Evolutionary conservation across 2,329 filamentous ascomycete species (phyloP).

Genomic region (Xylariaceae sp.): DNA sequence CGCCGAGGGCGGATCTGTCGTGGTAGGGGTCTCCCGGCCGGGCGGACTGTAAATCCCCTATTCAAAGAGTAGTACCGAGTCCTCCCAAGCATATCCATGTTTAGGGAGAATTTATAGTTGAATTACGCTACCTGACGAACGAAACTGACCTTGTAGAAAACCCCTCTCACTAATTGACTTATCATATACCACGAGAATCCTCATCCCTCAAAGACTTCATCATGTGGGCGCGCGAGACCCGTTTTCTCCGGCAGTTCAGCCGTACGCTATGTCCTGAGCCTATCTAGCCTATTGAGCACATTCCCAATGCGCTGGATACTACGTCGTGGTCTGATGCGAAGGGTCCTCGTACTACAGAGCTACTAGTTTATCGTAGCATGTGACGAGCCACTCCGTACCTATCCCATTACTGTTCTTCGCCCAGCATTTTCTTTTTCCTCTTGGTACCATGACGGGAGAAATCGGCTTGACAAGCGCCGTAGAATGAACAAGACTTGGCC

Average conservation of each 20-base stretch:
- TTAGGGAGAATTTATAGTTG: not conserved
- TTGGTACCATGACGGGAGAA: not conserved
- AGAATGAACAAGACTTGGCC: not conserved
- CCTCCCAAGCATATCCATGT: not conserved
- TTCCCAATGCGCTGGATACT: too few species aligned
- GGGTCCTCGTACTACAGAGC: not conserved
- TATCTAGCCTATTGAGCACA: too few species aligned
- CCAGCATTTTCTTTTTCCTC: not conserved
- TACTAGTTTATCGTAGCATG: not conserved
- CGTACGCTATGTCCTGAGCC: too few species aligned
- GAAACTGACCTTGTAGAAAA: too few species aligned
- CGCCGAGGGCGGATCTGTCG: constrained; percentile 1
- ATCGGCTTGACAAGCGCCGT: not conserved
- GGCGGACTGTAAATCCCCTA: not conserved
- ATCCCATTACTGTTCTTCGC: not conserved
- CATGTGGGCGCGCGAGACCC: too few species aligned
- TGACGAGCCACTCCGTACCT: not conserved
- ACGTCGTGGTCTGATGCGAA: too few species aligned
- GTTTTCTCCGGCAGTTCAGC: too few species aligned
- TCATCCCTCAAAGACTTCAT: too few species aligned
- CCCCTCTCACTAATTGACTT: too few species aligned
- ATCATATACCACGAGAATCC: too few species aligned
- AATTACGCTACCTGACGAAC: too few species aligned
- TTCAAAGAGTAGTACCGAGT: not conserved
- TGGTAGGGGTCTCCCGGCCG: too few species aligned